These are phyloP conservation scores for Chimonanthus salicifolius DNA, from an alignment of 164 flowering plant genomes.

Conservation along the genomic window DNA sequence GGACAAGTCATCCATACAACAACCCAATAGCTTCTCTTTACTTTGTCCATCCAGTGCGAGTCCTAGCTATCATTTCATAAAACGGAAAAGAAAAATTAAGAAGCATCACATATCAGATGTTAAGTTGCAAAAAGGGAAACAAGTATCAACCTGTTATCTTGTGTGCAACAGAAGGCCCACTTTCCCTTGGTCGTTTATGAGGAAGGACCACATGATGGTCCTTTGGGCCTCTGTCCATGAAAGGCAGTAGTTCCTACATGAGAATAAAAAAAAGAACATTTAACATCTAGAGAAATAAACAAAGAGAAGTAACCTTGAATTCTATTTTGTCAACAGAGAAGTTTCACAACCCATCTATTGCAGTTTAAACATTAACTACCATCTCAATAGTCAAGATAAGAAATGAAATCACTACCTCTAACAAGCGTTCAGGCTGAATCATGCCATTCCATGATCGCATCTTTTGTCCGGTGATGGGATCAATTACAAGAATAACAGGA, in stretches of 20 bases:
- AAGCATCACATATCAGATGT: background rate
- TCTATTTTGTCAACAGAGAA: background rate
- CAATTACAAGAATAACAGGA: conserved; percentile 83
- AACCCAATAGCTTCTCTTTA: too few species aligned
- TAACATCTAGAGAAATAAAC: background rate
- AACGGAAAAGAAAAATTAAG: too few species aligned
- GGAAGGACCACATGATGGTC: conserved; percentile 59
- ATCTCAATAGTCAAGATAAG: background rate
- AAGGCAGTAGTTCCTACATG: conserved; percentile 68
- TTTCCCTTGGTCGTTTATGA: conserved; percentile 87
- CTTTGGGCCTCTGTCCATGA: conserved; percentile 82
- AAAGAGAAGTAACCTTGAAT: background rate
- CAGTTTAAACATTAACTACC: background rate
- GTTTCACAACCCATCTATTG: background rate
- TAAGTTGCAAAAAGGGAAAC: background rate
- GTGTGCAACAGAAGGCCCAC: conserved; percentile 29
- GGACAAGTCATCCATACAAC: too few species aligned
- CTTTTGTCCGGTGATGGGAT: conserved; percentile 94
- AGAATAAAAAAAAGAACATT: background rate
- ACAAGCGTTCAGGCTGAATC: conserved; percentile 76
- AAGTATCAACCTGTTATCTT: conserved; percentile 37
- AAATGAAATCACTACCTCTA: conserved; percentile 54
- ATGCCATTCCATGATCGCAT: conserved; percentile 90
- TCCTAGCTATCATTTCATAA: too few species aligned
- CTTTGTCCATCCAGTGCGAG: too few species aligned